phyloP scores from a whole-genome alignment of 495 filamentous ascomycete genomes.

The Penicillium riverlandense region DNA sequence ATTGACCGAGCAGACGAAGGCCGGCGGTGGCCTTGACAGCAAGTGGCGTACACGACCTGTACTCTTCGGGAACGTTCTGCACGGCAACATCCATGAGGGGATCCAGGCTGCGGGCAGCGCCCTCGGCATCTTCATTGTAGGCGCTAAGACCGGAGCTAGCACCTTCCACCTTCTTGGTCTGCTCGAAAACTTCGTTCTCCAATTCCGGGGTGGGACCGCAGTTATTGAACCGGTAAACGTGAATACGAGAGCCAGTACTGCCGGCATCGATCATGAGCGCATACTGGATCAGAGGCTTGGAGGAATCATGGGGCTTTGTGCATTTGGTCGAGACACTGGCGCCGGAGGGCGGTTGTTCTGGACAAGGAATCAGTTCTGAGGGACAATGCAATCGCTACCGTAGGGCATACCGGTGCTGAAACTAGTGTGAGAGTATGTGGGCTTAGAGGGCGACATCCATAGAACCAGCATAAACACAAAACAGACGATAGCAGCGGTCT shows the following conservation, averaged over 20 bases:
- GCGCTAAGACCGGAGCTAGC: constrained; percentile 74
- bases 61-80: constrained; percentile 72
- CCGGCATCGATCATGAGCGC: constrained; percentile 98
- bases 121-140: constrained; percentile 76
- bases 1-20: constrained; percentile 73
- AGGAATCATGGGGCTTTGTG: constrained; percentile 68
- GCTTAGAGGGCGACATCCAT: constrained; percentile 57
- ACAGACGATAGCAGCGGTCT: constrained; percentile 72
- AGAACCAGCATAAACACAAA: constrained; percentile 69
- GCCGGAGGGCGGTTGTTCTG: constrained; percentile 22
- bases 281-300: constrained; percentile 93
- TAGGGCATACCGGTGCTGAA: constrained; percentile 31
- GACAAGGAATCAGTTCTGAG: constrained; percentile 3
- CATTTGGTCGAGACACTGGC: constrained; percentile 48
- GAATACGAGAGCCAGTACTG: constrained; percentile 94
- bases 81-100: constrained; percentile 79
- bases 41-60: constrained; percentile 81
- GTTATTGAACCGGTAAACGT: constrained; percentile 99
- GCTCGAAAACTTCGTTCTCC: constrained; percentile 83
- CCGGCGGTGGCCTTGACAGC: constrained; percentile 97
- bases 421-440: constrained; percentile 16
- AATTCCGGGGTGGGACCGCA: constrained; percentile 93
- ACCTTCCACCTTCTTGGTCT: constrained; percentile 70
- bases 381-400: neutral
- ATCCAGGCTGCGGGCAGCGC: constrained; percentile 84